phyloP scores from a whole-genome alignment of 169 alveolate species.

The Cystoisospora suis region DNA sequence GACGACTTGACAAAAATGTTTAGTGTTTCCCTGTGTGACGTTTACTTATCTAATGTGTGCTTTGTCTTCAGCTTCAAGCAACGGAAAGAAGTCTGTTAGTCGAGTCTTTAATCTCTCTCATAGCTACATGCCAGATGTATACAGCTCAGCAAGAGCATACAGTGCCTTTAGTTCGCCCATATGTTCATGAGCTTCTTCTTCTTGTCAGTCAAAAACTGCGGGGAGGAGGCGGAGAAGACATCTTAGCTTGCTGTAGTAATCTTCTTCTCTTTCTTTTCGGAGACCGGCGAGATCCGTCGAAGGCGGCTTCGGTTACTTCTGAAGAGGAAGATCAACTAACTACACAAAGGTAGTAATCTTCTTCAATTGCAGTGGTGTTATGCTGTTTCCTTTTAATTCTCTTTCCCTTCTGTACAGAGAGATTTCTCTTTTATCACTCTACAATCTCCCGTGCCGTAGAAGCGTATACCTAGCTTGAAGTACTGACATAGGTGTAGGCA shows the following conservation, averaged over 20 bases:
- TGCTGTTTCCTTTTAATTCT: too few relatives aligned
- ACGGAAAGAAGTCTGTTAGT: constrained; percentile 44
- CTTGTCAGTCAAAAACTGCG: constrained; percentile 1
- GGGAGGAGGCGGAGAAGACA: not conserved
- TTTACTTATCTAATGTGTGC: too few relatives aligned
- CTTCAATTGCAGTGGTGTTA: too few relatives aligned
- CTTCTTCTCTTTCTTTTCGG: constrained; percentile 23
- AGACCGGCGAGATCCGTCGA: not conserved
- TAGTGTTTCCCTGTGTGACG: too few relatives aligned
- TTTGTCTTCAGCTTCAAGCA: constrained; percentile 45
- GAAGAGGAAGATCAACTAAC: not conserved
- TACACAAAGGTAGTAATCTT: not conserved
- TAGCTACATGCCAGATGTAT: constrained; percentile 30
- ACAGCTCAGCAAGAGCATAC: constrained; percentile 58
- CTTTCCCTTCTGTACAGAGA: too few relatives aligned
- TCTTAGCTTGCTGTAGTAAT: not conserved
- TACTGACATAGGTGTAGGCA: too few relatives aligned
- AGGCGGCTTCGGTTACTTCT: not conserved
- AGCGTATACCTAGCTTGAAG: too few relatives aligned
- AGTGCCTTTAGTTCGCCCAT: constrained; percentile 49
- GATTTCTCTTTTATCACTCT: too few relatives aligned
- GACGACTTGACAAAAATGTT: too few relatives aligned
- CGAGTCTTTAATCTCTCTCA: constrained; percentile 56
- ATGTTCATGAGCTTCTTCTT: constrained; percentile 31
- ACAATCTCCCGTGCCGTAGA: too few relatives aligned